Base-by-base conservation (phyloP, 208 protist species). In the Trypanosoma rangeli region DNA sequence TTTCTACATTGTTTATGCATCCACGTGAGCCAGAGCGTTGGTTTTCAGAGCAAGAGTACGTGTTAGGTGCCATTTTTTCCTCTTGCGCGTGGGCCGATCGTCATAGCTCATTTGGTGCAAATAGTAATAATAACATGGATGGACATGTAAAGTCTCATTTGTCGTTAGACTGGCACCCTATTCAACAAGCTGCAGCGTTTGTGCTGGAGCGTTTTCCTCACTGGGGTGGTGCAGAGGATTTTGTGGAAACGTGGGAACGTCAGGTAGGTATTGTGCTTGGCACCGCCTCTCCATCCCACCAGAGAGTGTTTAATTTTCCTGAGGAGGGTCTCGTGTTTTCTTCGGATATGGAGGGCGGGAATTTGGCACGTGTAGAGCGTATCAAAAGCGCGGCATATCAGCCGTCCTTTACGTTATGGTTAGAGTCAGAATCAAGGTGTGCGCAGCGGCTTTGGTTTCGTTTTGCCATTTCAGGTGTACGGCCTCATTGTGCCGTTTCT, bases 381-480 rank as follows among this genome's bases (percentile, higher is more conserved):
- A 44, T 53, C 20, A 70, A 73, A 10, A 57, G 74, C 22, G 65
- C 80, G 60, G 67, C 73, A 58, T 76, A 73, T 64, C 68, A 53
- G 22, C 61, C 49, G 3, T 62, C 70, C 39, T 94, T 73, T 70
- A 77, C 78, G 3, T 64, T 96, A n/a, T 96, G 88, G 87, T 76
- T 94, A 26, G 88, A 94, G 60, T 82, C 87, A 0, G 91, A 94
- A 60, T 62, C 68, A 0, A 56, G 70, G 22, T 88, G 85, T 65
- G 82, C 86, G 61, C 93, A 96, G 75, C 84, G 91, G 22, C 85
- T 94, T 28, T 96, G 91, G 87, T 96, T 94, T 70, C 88, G 87
- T 57, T 96, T 96, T 73, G 75, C 86, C 44, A 76, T 94, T 18
- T 60, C 68, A 3, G 90, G 84, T 26, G 77, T 76, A 8, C 59